Conservation (phyloP, 805 yeast genomes). For the Metschnikowia lunata region DNA sequence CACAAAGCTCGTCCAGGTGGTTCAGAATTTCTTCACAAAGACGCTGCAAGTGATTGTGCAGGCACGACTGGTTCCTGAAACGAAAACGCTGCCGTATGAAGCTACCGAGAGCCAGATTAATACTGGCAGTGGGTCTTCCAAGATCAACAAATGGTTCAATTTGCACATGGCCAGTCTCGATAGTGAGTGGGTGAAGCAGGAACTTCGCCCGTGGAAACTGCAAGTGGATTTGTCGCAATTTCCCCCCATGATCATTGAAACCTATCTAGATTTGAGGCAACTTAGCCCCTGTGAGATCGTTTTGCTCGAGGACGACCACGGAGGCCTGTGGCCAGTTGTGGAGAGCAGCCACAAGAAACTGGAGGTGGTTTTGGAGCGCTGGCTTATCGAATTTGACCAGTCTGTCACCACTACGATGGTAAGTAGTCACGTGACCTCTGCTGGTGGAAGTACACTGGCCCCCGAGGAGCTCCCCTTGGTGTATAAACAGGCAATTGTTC, state of each 20-base stretch:
- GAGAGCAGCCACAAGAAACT: conserved; percentile 56
- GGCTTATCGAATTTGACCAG: conserved; percentile 78
- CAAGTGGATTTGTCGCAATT: conserved; percentile 39
- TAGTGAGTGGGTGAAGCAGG: conserved; percentile 43
- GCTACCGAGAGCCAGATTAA: conserved; percentile 3
- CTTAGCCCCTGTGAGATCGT: conserved; percentile 55
- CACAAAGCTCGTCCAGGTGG: conserved; percentile 39
- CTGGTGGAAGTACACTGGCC: conserved; percentile 14
- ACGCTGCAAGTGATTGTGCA: conserved; percentile 55
- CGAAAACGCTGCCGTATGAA: conserved; percentile 8
- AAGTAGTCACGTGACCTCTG: conserved; percentile 20
- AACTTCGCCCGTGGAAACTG: conserved; percentile 57
- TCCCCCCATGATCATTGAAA: conserved; percentile 85
- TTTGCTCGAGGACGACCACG: conserved; percentile 52
- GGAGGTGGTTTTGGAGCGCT: conserved; percentile 90
- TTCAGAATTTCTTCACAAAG: conserved; percentile 61
- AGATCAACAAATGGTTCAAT: conserved; percentile 61
- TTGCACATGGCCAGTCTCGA: conserved; percentile 39
- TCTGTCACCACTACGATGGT: conserved; percentile 22
- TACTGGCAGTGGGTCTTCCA: conserved; percentile 14
- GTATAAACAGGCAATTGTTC: conserved; percentile 68
- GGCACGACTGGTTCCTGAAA: conserved; percentile 33
- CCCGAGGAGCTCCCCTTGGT: conserved; percentile 58
- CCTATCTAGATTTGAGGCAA: conserved; percentile 64
- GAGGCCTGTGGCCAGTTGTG: conserved; percentile 52